Percentiles rank a stretch among this genome's conserved stretches.
Conservation (phyloP, 2,329 filamentous ascomycete species). For the Zymoseptoria pseudotritici region DNA sequence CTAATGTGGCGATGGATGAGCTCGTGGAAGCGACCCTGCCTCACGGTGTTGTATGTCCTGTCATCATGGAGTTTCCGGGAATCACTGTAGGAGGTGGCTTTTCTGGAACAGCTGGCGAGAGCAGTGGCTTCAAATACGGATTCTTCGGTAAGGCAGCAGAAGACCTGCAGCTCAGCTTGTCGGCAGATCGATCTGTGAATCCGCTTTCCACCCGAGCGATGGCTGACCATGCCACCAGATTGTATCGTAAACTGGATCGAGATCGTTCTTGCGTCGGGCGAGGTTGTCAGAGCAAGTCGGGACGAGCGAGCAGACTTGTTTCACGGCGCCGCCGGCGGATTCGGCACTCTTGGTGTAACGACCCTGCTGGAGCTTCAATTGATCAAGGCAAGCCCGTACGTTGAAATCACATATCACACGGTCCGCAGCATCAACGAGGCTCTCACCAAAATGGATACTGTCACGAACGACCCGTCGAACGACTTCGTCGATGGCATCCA, state of each 20-base stretch:
- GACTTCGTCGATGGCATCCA: slow-evolving; percentile 59
- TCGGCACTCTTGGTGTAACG: slow-evolving; percentile 60
- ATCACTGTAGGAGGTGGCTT: slow-evolving; percentile 61
- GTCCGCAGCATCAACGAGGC: slow-evolving; percentile 36
- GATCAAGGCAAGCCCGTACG: slow-evolving; percentile 41
- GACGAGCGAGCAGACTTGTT: slow-evolving; percentile 54
- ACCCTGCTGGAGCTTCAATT: slow-evolving; percentile 48
- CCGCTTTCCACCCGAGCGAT: not conserved
- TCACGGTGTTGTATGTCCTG: slow-evolving; percentile 52
- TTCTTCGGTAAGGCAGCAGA: slow-evolving; percentile 42
- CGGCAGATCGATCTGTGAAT: not conserved
- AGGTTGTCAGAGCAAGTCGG: slow-evolving; percentile 33
- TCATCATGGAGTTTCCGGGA: slow-evolving; percentile 65
- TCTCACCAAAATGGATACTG: slow-evolving; percentile 32
- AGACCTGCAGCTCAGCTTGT: not conserved
- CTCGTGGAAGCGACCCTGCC: slow-evolving; percentile 52
- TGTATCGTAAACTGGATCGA: slow-evolving; percentile 55
- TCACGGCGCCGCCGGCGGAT: slow-evolving; percentile 55
- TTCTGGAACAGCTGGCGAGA: slow-evolving; percentile 59
- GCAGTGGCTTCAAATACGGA: slow-evolving; percentile 58
- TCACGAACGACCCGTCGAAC: slow-evolving; percentile 31
- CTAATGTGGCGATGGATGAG: slow-evolving; percentile 62
- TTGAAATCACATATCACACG: slow-evolving; percentile 43
- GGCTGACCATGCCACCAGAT: slow-evolving; percentile 31
- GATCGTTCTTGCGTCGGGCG: slow-evolving; percentile 52